These are phyloP conservation scores for Daldinia vernicosa DNA, from an alignment of 495 filamentous ascomycete species.

Conservation along the genomic window DNA sequence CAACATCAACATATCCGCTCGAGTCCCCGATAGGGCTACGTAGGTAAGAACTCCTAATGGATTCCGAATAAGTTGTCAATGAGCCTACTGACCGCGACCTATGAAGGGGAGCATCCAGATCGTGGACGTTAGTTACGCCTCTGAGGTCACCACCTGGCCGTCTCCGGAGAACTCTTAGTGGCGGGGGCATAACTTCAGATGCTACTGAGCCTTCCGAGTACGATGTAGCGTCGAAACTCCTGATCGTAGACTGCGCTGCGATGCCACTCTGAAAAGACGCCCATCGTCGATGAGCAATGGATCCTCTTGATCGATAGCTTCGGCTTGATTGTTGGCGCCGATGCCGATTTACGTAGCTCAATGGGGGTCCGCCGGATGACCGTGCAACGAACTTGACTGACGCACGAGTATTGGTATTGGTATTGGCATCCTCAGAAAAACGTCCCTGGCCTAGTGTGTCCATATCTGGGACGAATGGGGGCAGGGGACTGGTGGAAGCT, in stretches of 20 bases:
- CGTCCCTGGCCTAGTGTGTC: constrained; percentile 41
- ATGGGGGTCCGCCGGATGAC: constrained; percentile 43
- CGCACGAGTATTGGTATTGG: constrained; percentile 28
- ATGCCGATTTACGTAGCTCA: constrained; percentile 50
- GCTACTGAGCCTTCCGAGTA: constrained; percentile 57
- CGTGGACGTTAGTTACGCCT: constrained; percentile 76
- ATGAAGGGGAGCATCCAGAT: constrained; percentile 64
- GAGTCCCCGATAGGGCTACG: constrained; percentile 50
- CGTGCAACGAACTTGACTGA: constrained; percentile 48
- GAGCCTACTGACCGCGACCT: constrained; percentile 78
- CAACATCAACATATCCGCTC: constrained; percentile 56
- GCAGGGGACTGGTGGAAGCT: constrained; percentile 46
- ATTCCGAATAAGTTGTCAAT: constrained; percentile 73
- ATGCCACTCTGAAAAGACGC: constrained; percentile 80
- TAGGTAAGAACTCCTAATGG: constrained; percentile 68
- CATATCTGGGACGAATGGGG: constrained; percentile 53
- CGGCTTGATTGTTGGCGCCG: constrained; percentile 51
- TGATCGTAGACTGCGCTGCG: constrained; percentile 64
- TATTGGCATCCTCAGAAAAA: constrained; percentile 42
- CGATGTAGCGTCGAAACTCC: constrained; percentile 67
- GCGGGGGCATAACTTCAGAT: constrained; percentile 54
- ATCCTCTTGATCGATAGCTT: constrained; percentile 51
- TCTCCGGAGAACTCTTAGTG: constrained; percentile 76
- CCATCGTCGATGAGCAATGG: constrained; percentile 53
- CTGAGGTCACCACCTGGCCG: constrained; percentile 90